Conservation (phyloP, 2,329 filamentous ascomycete species). For the Tetracladium maxilliforme region DNA sequence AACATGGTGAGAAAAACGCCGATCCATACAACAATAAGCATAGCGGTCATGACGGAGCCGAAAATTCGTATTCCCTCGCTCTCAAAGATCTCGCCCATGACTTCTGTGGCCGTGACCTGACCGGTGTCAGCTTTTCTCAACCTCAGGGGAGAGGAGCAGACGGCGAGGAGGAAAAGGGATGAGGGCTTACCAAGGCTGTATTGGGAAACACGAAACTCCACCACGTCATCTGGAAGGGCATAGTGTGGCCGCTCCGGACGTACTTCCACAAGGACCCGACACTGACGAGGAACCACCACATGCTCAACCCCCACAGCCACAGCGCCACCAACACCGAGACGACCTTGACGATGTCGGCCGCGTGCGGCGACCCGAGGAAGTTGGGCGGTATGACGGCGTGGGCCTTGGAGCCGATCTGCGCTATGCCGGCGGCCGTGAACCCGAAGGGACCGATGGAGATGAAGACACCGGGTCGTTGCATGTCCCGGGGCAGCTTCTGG, state of each 20-base stretch:
- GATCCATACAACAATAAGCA: slow-evolving; percentile 52
- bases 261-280: slow-evolving; percentile 64
- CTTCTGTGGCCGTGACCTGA: slow-evolving; percentile 52
- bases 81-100: slow-evolving; percentile 48
- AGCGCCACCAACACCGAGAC: slow-evolving; percentile 48
- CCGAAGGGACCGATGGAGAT: slow-evolving; percentile 70
- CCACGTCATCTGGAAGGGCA: slow-evolving; percentile 76
- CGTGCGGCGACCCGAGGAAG: slow-evolving; percentile 25
- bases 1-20: slow-evolving; percentile 59
- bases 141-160: slow-evolving; percentile 51
- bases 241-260: slow-evolving; percentile 35
- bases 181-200: slow-evolving; percentile 41
- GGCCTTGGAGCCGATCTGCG: slow-evolving; percentile 28
- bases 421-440: no score
- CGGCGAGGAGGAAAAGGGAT: slow-evolving; percentile 42
- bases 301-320: slow-evolving; percentile 71
- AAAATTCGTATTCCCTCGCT: slow-evolving; percentile 47
- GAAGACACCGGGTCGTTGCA: slow-evolving; percentile 67
- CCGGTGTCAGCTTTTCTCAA: slow-evolving; percentile 27
- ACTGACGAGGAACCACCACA: slow-evolving; percentile 75
- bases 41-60: slow-evolving; percentile 51
- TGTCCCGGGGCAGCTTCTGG: slow-evolving; percentile 66
- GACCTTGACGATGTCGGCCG: slow-evolving; percentile 27
- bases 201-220: slow-evolving; percentile 76
- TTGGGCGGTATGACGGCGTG: slow-evolving; percentile 24